Base-by-base conservation (phyloP, 441 rosid genomes). In the Gossypium trilobum region DNA sequence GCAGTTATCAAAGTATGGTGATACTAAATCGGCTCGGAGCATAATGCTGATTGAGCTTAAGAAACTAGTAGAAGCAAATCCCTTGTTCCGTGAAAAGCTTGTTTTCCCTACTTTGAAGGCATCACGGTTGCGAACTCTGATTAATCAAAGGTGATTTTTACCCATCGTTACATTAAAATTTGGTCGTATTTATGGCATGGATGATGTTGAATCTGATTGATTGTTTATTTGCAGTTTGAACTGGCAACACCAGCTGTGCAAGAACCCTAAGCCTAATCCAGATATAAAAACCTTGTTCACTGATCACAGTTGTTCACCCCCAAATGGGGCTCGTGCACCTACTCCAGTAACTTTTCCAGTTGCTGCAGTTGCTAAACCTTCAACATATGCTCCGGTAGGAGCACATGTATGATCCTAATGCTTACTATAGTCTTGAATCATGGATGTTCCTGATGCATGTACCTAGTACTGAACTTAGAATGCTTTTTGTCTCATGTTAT, bases 221-320 rank as follows among this genome's bases (percentile, higher is more conserved):
- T 42, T 36, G 31, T 36, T 14, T 72, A 13, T 64, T 77, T 71
- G 74, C 77, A 82, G 85, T 73, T 77, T 82, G 77, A 82, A 82
- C 70, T 82, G 85, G 85, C 85, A 79, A 54, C 82, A 82, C 71
- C 82, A 79, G 68, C 81, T 79, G 5, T 82, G 82, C 60, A 82
- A 82, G 52, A 77, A 77, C 42, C 85, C 85, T 0, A 76, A 80
- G 85, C 16, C 82, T 5, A 79, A 82, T 71, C 82, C 85, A 50
- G 82, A 82, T 36, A 82, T 82, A 73, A 79, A 78, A 73, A 79
- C 85, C 56, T 75, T 82, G 62, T 82, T 79, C 27, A 48, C 60
- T 0, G 82, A 82, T 72, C 85, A 82, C 73, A 63, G 62, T 51
- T 82, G 85, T 50, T 52, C 79, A 0, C 81, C 78, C 50, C 46